A percentile compares a stretch with the other conserved stretches of the same genome.
Conservation (phyloP, 441 rosid genomes). For the Kokia cookei region DNA sequence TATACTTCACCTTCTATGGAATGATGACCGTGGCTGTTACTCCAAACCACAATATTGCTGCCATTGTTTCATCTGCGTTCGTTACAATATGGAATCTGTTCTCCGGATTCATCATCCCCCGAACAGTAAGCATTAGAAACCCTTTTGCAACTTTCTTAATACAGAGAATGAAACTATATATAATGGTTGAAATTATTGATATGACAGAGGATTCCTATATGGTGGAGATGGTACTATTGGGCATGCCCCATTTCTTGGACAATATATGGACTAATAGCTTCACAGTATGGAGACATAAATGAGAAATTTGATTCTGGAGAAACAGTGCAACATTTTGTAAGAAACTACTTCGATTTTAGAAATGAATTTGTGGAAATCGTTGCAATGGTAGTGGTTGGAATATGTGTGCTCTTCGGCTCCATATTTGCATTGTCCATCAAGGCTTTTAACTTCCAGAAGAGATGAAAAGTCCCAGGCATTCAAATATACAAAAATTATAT, state of each 20-base stretch:
- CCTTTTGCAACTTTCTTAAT: neutral
- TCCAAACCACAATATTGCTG: slow-evolving; percentile 46
- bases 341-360: slow-evolving; percentile 44
- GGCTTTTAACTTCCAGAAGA: slow-evolving; percentile 62
- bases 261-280: slow-evolving; percentile 58
- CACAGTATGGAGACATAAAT: slow-evolving; percentile 68
- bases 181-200: neutral
- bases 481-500: neutral
- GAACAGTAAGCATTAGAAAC: slow-evolving; percentile 23
- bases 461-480: slow-evolving; percentile 17
- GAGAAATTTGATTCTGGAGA: slow-evolving; percentile 35
- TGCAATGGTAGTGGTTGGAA: slow-evolving; percentile 40
- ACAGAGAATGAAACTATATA: neutral
- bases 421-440: slow-evolving; percentile 61
- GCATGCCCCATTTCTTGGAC: slow-evolving; percentile 66
- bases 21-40: slow-evolving; percentile 63
- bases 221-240: slow-evolving; percentile 97
- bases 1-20: slow-evolving; percentile 52
- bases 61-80: slow-evolving; percentile 34
- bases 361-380: slow-evolving; percentile 52
- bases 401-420: slow-evolving; percentile 45
- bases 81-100: slow-evolving; percentile 47
- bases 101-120: slow-evolving; percentile 54
- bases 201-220: slow-evolving; percentile 66
- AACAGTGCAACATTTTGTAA: slow-evolving; percentile 50